These are phyloP conservation scores for Alternaria ventricosa DNA, from an alignment of 2,329 filamentous ascomycete genomes.

Conservation along the genomic window DNA sequence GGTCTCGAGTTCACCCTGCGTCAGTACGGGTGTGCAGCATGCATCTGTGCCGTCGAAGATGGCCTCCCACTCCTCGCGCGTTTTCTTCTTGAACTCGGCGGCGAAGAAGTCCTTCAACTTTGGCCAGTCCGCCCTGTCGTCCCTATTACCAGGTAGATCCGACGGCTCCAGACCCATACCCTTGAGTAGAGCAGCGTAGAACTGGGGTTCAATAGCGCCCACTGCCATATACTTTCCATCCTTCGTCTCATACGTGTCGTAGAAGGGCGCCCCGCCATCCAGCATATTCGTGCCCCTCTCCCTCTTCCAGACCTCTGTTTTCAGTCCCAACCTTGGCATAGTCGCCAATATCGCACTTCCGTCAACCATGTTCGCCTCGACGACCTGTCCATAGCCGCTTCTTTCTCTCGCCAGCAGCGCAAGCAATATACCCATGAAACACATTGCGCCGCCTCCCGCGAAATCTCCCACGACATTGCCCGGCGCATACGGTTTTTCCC, in stretches of 20 bases:
- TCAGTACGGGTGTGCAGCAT: conserved; percentile 87
- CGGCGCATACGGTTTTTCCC: conserved; percentile 77
- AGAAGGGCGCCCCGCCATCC: conserved; percentile 86
- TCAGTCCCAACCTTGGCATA: conserved; percentile 73
- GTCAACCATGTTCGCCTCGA: conserved; percentile 98
- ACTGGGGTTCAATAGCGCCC: conserved; percentile 86
- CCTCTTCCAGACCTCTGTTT: conserved; percentile 66
- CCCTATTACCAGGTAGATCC: conserved; percentile 57
- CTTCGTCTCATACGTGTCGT: conserved; percentile 85
- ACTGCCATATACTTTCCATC: conserved; percentile 84
- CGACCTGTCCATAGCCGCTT: conserved; percentile 79
- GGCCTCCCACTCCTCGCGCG: conserved; percentile 79
- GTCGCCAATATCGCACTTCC: conserved; percentile 79
- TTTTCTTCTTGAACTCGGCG: conserved; percentile 70
- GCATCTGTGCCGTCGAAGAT: conserved; percentile 92
- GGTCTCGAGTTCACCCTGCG: conserved; percentile 73
- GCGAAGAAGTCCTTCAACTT: conserved; percentile 68
- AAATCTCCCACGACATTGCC: conserved; percentile 89
- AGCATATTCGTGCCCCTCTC: conserved; percentile 77
- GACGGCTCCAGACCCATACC: conserved; percentile 66
- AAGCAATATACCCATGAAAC: conserved; percentile 82
- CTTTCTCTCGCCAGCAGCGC: conserved; percentile 72
- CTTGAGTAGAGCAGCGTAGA: conserved; percentile 72
- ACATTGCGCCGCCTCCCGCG: conserved; percentile 82
- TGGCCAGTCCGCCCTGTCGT: conserved; percentile 71